A percentile compares a stretch with the other conserved stretches of the same genome.
These are phyloP conservation scores for Dicorynia guianensis DNA, from an alignment of 306 rosid species.

Conservation along the genomic window DNA sequence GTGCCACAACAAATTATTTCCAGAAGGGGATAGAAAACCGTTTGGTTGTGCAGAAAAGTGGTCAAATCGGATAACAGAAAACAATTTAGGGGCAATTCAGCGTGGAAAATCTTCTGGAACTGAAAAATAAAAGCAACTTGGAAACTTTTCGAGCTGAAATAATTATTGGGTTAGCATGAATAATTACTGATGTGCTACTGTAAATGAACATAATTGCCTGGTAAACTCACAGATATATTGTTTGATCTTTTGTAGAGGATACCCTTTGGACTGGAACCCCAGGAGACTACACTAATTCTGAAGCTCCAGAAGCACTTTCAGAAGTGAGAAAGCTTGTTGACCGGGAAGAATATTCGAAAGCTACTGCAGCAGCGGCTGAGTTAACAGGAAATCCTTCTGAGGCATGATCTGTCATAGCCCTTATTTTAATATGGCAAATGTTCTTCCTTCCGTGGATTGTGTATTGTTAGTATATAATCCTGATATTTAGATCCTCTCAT, in stretches of 20 bases:
- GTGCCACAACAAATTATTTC: not conserved
- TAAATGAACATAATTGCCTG: not conserved
- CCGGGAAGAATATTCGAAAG: conserved; percentile 57
- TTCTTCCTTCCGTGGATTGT: not conserved
- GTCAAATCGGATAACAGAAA: not conserved
- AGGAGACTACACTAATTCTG: conserved; percentile 57
- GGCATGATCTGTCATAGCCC: conserved; percentile 40
- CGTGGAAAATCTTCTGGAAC: too few relatives aligned
- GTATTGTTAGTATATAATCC: not conserved
- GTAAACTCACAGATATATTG: not conserved
- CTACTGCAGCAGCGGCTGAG: conserved; percentile 60
- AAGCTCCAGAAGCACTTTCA: conserved; percentile 62
- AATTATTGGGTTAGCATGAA: too few relatives aligned
- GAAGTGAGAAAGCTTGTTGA: conserved; percentile 70
- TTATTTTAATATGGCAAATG: not conserved
- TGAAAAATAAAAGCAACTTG: too few relatives aligned
- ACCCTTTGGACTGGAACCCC: conserved; percentile 90
- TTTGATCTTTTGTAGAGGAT: conserved; percentile 59
- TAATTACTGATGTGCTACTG: too few relatives aligned
- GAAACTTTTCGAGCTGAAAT: too few relatives aligned
- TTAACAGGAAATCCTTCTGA: conserved; percentile 62
- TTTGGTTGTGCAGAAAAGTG: too few relatives aligned
- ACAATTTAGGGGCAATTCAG: not conserved
- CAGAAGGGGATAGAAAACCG: not conserved
- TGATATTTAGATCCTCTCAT: too few relatives aligned